Evolutionary conservation across 768 basidiomycete species (phyloP).

Genomic region (Suillus weaverae): DNA sequence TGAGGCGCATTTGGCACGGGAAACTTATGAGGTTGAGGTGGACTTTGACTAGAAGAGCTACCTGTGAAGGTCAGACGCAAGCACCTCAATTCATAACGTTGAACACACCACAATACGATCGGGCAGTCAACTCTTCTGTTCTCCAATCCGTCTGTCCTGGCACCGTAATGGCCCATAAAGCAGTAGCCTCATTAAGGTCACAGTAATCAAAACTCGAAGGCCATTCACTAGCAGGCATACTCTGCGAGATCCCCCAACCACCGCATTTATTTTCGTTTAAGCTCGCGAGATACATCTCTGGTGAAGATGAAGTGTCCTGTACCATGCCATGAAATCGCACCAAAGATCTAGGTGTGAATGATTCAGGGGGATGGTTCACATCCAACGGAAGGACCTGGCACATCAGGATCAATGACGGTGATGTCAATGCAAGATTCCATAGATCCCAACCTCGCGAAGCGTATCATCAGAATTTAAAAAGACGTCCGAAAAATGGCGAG

Average conservation of each 20-base stretch:
- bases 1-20: conserved; percentile 55
- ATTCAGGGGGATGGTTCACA: conserved; percentile 46
- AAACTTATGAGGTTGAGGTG: conserved; percentile 57
- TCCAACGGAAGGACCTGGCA: conserved; percentile 60
- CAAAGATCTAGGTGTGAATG: conserved; percentile 51
- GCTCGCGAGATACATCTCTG: conserved; percentile 68
- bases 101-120: conserved; percentile 20
- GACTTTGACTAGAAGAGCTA: conserved; percentile 25
- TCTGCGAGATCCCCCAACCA: conserved; percentile 70
- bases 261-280: conserved; percentile 47
- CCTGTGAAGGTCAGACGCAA: conserved; percentile 12
- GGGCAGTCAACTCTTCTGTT: conserved; percentile 29
- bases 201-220: conserved; percentile 39
- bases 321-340: conserved; percentile 78
- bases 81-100: neutral
- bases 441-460: conserved; percentile 38
- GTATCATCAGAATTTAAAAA: conserved; percentile 41
- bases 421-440: neutral
- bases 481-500: conserved; percentile 45
- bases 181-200: conserved; percentile 58
- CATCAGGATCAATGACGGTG: neutral
- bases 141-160: conserved; percentile 70
- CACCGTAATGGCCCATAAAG: conserved; percentile 74
- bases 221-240: conserved; percentile 16
- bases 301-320: conserved; percentile 75